phyloP scores from a whole-genome alignment of 345 rosid species.

The Excoecaria agallocha region DNA sequence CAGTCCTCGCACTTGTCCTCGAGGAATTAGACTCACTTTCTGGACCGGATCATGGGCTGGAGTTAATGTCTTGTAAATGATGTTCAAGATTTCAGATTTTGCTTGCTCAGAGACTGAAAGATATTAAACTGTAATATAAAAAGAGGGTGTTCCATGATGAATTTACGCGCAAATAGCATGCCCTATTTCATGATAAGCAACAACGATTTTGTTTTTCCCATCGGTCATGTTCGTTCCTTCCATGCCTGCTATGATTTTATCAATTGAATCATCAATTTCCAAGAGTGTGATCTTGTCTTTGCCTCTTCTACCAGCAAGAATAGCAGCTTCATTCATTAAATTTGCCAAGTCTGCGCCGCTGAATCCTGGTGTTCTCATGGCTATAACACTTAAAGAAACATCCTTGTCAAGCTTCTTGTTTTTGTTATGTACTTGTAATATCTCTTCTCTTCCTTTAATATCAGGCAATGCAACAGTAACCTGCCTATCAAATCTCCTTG shows the following conservation, averaged over 20 bases:
- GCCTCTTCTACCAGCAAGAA: conserved; percentile 73
- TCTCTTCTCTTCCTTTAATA: conserved; percentile 71
- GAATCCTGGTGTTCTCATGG: conserved; percentile 77
- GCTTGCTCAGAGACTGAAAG: too few relatives aligned
- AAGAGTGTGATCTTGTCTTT: conserved; percentile 46
- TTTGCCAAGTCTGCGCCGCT: conserved; percentile 84
- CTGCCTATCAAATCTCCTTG: conserved; percentile 79
- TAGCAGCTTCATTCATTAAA: conserved; percentile 78
- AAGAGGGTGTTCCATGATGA: background rate
- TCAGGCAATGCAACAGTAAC: conserved; percentile 68
- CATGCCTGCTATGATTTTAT: conserved; percentile 69
- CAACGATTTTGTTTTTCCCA: conserved; percentile 65
- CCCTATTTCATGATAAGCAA: conserved; percentile 76
- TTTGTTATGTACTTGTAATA: conserved; percentile 63
- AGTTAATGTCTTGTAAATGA: conserved; percentile 47
- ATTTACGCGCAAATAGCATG: conserved; percentile 68
- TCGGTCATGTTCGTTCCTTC: conserved; percentile 72
- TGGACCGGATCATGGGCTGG: conserved; percentile 71
- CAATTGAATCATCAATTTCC: conserved; percentile 72
- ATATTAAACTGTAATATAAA: background rate
- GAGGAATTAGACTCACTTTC: conserved; percentile 61
- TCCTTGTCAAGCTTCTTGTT: conserved; percentile 64
- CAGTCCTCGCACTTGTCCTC: conserved; percentile 85
- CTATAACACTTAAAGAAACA: conserved; percentile 49
- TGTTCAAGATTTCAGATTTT: background rate